Base-by-base conservation (phyloP, 306 rosid genomes). In the Vigna nakashimae region DNA sequence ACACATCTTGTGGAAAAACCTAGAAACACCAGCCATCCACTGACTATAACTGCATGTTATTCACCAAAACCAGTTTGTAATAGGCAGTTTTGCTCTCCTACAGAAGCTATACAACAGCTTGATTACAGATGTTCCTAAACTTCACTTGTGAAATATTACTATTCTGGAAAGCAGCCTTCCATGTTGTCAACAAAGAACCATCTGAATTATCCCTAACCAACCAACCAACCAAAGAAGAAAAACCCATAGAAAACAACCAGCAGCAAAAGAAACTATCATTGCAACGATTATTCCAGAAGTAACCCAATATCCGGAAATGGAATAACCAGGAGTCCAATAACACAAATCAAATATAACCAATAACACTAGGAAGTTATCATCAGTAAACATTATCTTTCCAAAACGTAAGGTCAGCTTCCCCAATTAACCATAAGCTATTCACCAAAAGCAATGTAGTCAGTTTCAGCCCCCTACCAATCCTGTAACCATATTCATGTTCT, bases 261-360 rank as follows among this genome's bases (percentile, higher is more conserved):
- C 8, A 49, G 53, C 17, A 11, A 49, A 49, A 49, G 15, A 0
- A 49, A 49, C 6, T 12, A 14, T 49, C 7, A 49, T 15, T 49
- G 53, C 7, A 14, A 49, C n/a, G 18, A 49, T 17, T 49, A 49
- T 49, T 49, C 7, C 53, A 49, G 17, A 14, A 49, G 53, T 55
- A 17, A 55, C 28, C 28, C 60, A 8, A 11, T 55, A 55, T 20
- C 30, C 18, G 30, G 30, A 55, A 55, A 18, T 20, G 60, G 18
- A 74, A 65, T 57, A 60, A 69, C 77, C 78, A 79, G 62, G 78
- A 60, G 73, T 69, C 53, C 75, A 79, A 75, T 56, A 53, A 71
- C 32, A 84, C 34, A 75, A 65, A 78, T 58, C 88, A 78, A n/a
- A 77, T 26, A 55, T 65, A 80, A 82, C 74, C 81, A 65, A 63